Evolutionary conservation across 2,329 filamentous ascomycete species (phyloP), one percentile per base, ranked within the genome.

Genomic region (Colletotrichum lini): DNA sequence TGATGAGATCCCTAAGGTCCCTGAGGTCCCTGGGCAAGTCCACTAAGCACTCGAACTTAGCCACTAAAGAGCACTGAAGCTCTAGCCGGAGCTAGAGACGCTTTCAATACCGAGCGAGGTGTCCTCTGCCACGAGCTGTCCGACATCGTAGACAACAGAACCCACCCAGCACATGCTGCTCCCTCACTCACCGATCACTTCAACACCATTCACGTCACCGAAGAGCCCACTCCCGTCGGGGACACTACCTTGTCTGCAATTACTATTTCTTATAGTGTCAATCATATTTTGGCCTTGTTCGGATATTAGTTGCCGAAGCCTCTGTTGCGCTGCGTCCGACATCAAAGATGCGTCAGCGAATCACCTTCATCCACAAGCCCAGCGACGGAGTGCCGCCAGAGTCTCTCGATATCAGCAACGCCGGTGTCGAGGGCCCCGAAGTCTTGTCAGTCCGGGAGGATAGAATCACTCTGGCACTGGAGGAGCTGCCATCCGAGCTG

Each of bases 361-460:
- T 94, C 76, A 97, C 95, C 0, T 96, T 94, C 74, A 84, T 97
- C 64, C 91, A 93, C 74, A 86, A 88, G 26, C 84, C 88, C n/a
- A 89, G 91, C 53, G 84, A 88, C 67, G 86, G 86, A 2, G 86
- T 95, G 73, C 89, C 93, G 63, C 92, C 93, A 0, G 82, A 88
- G 2, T 84, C 89, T 56, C 82, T 97, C 62, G 81, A 86, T 15
- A 81, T 97, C 53, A 83, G 84, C 54, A 82, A 85, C 53, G 82
- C 85, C 57, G 85, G 85, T 3, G 82, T 97, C 64, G 84, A 84
- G 2, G 87, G 86, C 2, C 85, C 88, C 0, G 80, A 83, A 42
- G 79, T 96, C 52, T 81, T 89, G 61, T 92, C 92, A 23, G 90
- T 90, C 16, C 91, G 94, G 74, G 94, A 98, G 81, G 93, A 96